These are phyloP conservation scores for Hypoxylon sp. DNA, from an alignment of 2,329 filamentous ascomycete species.

Conservation along the genomic window DNA sequence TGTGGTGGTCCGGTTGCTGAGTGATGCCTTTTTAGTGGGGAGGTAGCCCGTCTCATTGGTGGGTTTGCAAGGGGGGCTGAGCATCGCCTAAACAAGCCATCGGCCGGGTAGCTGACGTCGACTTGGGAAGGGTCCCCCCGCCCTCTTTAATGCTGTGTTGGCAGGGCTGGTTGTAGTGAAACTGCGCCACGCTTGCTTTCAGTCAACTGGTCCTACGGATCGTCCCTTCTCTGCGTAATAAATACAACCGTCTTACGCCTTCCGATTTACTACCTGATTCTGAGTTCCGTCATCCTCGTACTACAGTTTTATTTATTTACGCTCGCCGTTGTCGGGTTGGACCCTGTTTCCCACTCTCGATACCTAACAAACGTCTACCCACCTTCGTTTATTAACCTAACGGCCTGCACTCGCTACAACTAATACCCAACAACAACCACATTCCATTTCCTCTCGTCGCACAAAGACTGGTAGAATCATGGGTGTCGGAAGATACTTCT, in stretches of 20 bases:
- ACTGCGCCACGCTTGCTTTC: conserved; percentile 52
- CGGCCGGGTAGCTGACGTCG: conserved; percentile 41
- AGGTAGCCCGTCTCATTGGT: conserved; percentile 33
- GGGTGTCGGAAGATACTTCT: conserved; percentile 83
- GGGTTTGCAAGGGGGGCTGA: conserved; percentile 38
- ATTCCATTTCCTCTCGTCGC: conserved; percentile 20
- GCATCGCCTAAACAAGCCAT: conserved; percentile 37
- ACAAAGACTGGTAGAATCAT: conserved; percentile 57
- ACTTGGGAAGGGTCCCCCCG: conserved; percentile 25
- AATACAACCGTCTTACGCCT: conserved; percentile 51
- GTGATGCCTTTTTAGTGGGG: conserved; percentile 29
- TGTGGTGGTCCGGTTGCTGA: conserved; percentile 26
- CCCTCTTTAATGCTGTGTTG: conserved; percentile 37
- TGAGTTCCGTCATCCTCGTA: conserved; percentile 25
- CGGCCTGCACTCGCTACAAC: conserved; percentile 32
- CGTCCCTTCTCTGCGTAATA: conserved; percentile 41
- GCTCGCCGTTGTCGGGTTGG: conserved; percentile 27
- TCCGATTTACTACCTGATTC: conserved; percentile 27
- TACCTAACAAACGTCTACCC: conserved; percentile 6
- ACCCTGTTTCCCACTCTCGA: conserved; percentile 14
- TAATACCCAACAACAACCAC: conserved; percentile 23
- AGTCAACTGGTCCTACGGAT: conserved; percentile 25
- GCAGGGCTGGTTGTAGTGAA: conserved; percentile 23
- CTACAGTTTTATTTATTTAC: conserved; percentile 28
- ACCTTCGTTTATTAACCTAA: conserved; percentile 32